A percentile compares a stretch with the other conserved stretches of the same genome.
Evolutionary conservation across 1,139 yeast species (phyloP).

Genomic region (Ashbya aceris): DNA sequence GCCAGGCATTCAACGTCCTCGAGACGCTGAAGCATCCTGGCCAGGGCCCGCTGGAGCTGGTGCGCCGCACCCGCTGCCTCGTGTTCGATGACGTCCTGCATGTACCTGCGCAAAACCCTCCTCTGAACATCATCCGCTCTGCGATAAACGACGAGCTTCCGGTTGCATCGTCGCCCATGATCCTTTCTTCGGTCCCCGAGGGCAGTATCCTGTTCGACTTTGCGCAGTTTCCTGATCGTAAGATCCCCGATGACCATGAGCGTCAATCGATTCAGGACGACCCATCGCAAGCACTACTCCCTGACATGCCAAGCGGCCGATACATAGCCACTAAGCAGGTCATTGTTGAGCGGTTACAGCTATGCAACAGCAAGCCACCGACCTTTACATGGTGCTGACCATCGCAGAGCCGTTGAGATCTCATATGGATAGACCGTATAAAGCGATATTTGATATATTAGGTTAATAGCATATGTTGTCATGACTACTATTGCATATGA

Average conservation of each 20-base stretch:
- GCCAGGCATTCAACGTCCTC: slow-evolving; percentile 71
- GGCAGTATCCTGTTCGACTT: neutral
- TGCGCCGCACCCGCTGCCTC: slow-evolving; percentile 47
- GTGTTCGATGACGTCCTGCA: slow-evolving; percentile 57
- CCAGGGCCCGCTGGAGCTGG: slow-evolving; percentile 63
- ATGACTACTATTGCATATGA: no score
- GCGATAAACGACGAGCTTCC: slow-evolving; percentile 31
- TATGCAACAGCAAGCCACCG: slow-evolving; percentile 49
- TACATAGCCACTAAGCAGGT: slow-evolving; percentile 33
- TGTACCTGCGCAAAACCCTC: slow-evolving; percentile 39
- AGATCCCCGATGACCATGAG: slow-evolving; percentile 4
- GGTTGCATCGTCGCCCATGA: slow-evolving; percentile 14
- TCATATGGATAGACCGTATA: neutral
- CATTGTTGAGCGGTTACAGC: slow-evolving; percentile 53
- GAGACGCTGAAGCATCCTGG: slow-evolving; percentile 49
- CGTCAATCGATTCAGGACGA: neutral
- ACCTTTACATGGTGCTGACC: slow-evolving; percentile 61
- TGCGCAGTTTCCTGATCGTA: slow-evolving; percentile 4
- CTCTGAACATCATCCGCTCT: slow-evolving; percentile 27
- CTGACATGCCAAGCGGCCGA: neutral
- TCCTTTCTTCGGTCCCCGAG: slow-evolving; percentile 10
- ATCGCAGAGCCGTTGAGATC: no score
- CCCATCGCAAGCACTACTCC: neutral
- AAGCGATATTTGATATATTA: neutral
- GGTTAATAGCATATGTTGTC: no score